A percentile compares a stretch with the other conserved stretches of the same genome.
phyloP scores from a whole-genome alignment of 2,329 filamentous ascomycete genomes.

The Pyrenochaeta sp. region DNA sequence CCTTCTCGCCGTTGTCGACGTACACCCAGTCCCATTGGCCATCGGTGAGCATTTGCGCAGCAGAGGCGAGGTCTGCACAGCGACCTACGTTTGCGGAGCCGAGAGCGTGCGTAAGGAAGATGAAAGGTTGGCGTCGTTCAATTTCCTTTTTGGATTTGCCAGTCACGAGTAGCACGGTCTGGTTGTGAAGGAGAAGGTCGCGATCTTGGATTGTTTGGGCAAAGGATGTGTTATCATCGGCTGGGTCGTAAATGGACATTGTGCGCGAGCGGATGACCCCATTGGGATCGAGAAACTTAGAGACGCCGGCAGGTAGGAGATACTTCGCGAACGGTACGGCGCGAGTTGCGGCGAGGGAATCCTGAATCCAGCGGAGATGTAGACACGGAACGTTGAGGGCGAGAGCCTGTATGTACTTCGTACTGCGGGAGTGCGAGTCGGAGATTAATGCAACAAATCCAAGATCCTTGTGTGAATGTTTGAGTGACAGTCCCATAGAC shows the following conservation, averaged over 20 bases:
- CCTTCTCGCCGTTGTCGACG: slow-evolving; percentile 73
- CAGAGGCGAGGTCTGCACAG: slow-evolving; percentile 72
- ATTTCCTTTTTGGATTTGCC: slow-evolving; percentile 68
- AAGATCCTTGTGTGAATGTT: slow-evolving; percentile 59
- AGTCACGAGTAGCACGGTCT: slow-evolving; percentile 76
- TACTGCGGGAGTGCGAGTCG: slow-evolving; percentile 83
- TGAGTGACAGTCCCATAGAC: slow-evolving; percentile 61
- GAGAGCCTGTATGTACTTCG: slow-evolving; percentile 94
- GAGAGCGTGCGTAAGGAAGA: slow-evolving; percentile 81
- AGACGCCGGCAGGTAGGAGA: slow-evolving; percentile 84
- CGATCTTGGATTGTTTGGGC: slow-evolving; percentile 49
- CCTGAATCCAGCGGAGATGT: slow-evolving; percentile 79
- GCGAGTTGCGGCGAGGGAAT: slow-evolving; percentile 69
- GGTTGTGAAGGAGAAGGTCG: slow-evolving; percentile 69
- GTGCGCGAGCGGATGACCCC: slow-evolving; percentile 80
- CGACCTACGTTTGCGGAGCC: slow-evolving; percentile 73
- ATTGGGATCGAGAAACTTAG: slow-evolving; percentile 69
- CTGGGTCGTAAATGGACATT: slow-evolving; percentile 67
- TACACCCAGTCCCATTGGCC: slow-evolving; percentile 81
- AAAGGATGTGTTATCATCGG: slow-evolving; percentile 55
- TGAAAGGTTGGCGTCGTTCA: slow-evolving; percentile 73
- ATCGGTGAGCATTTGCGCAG: slow-evolving; percentile 65
- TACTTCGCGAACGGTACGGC: slow-evolving; percentile 82
- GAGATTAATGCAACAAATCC: slow-evolving; percentile 88
- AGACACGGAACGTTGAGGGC: slow-evolving; percentile 89